These are phyloP conservation scores for Betula pendula DNA, from an alignment of 306 rosid species.

Conservation along the genomic window DNA sequence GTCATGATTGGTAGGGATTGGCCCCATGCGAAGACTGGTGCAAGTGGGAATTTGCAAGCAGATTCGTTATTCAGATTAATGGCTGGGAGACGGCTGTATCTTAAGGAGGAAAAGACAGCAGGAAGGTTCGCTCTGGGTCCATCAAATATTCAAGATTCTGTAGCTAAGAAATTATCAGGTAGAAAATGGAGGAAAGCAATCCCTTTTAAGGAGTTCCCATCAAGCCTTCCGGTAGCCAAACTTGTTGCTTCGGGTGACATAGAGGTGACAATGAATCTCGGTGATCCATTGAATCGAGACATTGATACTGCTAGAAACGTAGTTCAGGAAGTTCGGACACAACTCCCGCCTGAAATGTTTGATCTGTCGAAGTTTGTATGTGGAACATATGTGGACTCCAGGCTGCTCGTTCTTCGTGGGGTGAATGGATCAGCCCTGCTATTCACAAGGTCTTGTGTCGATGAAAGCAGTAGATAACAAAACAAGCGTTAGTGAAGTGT, in stretches of 20 bases:
- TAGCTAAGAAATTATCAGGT: slow-evolving; percentile 63
- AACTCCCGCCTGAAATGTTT: slow-evolving; percentile 86
- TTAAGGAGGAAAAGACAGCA: slow-evolving; percentile 53
- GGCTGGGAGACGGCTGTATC: slow-evolving; percentile 73
- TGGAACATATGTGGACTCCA: slow-evolving; percentile 89
- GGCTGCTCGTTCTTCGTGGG: slow-evolving; percentile 77
- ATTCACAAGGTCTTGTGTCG: slow-evolving; percentile 79
- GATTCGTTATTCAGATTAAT: slow-evolving; percentile 54
- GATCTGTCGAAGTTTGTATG: slow-evolving; percentile 89
- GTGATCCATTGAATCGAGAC: slow-evolving; percentile 52
- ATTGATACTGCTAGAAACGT: slow-evolving; percentile 53
- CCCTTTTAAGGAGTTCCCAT: slow-evolving; percentile 87
- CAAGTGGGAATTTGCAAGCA: slow-evolving; percentile 65
- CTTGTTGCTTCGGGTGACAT: slow-evolving; percentile 64
- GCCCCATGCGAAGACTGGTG: slow-evolving; percentile 87
- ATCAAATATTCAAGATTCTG: slow-evolving; percentile 43
- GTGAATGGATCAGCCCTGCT: slow-evolving; percentile 94
- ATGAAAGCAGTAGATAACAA: slow-evolving; percentile 34
- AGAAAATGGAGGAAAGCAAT: slow-evolving; percentile 74
- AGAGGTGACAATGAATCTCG: slow-evolving; percentile 63
- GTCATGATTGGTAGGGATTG: slow-evolving; percentile 77
- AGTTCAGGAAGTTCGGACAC: slow-evolving; percentile 71
- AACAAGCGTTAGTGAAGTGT: background rate
- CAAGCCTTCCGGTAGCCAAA: slow-evolving; percentile 87
- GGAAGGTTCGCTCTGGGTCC: slow-evolving; percentile 46